Evolutionary conservation across 2,329 filamentous ascomycete species (phyloP).

Genomic region (Claviceps arundinis): DNA sequence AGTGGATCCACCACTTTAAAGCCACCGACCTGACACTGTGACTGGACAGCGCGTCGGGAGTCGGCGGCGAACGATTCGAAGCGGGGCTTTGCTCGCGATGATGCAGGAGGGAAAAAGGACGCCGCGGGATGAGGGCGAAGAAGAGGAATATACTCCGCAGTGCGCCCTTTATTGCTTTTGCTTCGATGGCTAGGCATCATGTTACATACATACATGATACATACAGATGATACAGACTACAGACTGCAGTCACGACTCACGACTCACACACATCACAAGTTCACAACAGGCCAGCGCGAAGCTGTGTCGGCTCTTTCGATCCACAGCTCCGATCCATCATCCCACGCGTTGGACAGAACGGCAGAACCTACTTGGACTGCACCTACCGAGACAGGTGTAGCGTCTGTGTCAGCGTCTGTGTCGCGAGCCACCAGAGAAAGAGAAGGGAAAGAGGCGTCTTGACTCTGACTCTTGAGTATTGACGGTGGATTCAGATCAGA

Average conservation of each 20-base stretch:
- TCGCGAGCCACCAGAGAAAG: background rate
- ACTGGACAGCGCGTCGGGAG: background rate
- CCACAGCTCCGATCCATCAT: conserved; percentile 3
- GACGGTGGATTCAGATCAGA: too few species aligned
- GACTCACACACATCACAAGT: too few species aligned
- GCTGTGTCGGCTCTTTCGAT: background rate
- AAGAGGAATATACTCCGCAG: background rate
- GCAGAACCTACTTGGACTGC: too few species aligned
- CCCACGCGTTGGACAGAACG: background rate
- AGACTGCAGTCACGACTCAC: too few species aligned
- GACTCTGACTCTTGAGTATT: too few species aligned
- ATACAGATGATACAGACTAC: too few species aligned
- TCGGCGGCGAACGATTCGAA: background rate
- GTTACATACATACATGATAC: too few species aligned
- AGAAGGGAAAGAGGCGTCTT: background rate
- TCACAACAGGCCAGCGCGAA: background rate
- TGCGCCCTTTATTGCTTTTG: too few species aligned
- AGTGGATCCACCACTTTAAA: conserved; percentile 6
- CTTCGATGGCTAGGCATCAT: too few species aligned
- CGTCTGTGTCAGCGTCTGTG: background rate
- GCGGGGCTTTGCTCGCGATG: background rate
- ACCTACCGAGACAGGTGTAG: background rate
- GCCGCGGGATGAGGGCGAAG: background rate
- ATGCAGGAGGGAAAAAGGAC: background rate
- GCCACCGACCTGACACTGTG: background rate